Evolutionary conservation across 768 basidiomycete genomes (phyloP), one percentile per base, ranked within the genome.

Genomic region (Tricholoma bakamatsutake): DNA sequence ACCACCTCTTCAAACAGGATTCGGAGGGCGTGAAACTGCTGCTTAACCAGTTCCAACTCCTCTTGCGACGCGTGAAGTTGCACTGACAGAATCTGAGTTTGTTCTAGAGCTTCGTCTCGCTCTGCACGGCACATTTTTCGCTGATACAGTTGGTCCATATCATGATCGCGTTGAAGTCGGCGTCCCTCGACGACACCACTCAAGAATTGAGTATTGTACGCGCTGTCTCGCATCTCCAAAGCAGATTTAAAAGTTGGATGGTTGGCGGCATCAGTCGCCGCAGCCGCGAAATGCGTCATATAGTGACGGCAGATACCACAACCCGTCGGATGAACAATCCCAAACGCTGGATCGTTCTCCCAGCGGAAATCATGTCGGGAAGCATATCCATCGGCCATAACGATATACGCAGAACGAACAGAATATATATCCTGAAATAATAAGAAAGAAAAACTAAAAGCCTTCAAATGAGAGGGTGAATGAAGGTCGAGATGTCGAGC

Each of bases 21-120:
- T 42, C 60, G 57, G 24, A 70, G 52, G 7, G 64, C 64, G 7
- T 63, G 28, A 5, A 69, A 53, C 7, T 64, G 56, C 40, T 71
- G 62, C 40, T 62, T 53, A 17, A 67, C 48, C 17, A 54, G 52
- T 13, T 18, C 5, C 5, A 71, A 50, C 40, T 68, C 64, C 33
- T 60, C 47, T 12, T 59, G 45, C 11, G 62, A 53, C 12, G 55
- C 34, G 15, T 55, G 49, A 7, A 67, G 53, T 34, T 62, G 58
- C 1, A 52, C 55, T 21, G 58, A 55, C 31, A 61, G 53, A 9
- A 51, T 53, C 4, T 54, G 27, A 10, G 54, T 34, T 24, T 52
- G 28, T 24, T 55, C 59, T 0, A 57, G 24, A 2, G 64, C 63
- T 24, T 66, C 63, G n/a, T 66, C 55, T 3, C 65, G 59, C 53